A percentile compares a stretch with the other conserved stretches of the same genome.
Evolutionary conservation across 495 filamentous ascomycete species (phyloP).

Genomic region (Trichoderma asperelloides): DNA sequence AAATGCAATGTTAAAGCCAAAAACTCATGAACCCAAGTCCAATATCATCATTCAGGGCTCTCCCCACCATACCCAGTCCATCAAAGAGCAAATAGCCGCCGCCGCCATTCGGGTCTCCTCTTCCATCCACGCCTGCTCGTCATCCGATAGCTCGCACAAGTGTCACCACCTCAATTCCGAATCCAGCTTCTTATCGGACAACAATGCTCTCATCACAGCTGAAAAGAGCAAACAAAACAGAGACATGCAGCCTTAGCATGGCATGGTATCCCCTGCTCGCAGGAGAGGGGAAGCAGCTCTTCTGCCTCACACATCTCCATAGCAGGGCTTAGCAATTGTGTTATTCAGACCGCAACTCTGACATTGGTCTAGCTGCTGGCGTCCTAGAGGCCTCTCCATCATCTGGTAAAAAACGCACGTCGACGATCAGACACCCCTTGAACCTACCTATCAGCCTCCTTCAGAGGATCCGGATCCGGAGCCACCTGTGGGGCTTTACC

Average conservation of each 20-base stretch:
- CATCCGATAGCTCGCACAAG: not conserved
- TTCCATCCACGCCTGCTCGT: not conserved
- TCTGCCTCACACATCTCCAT: not conserved
- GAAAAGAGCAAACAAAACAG: not conserved
- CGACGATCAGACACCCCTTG: not conserved
- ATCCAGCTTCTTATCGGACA: not conserved
- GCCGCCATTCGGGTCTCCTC: not conserved
- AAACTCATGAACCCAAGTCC: too few relatives aligned
- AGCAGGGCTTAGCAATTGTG: not conserved
- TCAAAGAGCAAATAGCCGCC: too few relatives aligned
- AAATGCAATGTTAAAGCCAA: too few relatives aligned
- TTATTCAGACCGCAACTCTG: not conserved
- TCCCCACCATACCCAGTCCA: too few relatives aligned
- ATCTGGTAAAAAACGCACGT: not conserved
- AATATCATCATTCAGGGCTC: too few relatives aligned
- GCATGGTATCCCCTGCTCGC: too few relatives aligned
- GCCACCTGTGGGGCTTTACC: not conserved
- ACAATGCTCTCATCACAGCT: not conserved
- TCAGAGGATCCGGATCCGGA: not conserved
- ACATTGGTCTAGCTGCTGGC: not conserved
- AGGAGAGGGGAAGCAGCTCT: too few relatives aligned
- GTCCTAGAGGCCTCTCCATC: too few relatives aligned
- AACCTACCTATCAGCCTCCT: not conserved
- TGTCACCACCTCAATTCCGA: not conserved
- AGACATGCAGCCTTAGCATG: too few relatives aligned